Evolutionary conservation across 305 asterid species (phyloP).

Genomic region (Fraxinus sp.): DNA sequence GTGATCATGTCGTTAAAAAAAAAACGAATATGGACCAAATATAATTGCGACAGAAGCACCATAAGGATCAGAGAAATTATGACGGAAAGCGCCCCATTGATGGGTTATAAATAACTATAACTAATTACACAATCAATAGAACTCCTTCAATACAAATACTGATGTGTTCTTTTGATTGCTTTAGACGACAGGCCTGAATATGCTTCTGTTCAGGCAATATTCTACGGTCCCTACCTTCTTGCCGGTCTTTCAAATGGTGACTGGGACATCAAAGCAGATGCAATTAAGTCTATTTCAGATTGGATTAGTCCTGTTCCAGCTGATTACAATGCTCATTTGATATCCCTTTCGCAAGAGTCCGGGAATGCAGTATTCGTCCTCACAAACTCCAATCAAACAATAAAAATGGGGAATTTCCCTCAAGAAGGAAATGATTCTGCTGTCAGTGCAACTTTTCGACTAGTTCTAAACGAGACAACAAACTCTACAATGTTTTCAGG

Average conservation of each 20-base stretch:
- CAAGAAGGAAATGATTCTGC: slow-evolving; percentile 54
- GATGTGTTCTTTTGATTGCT: slow-evolving; percentile 7
- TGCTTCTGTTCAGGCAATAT: slow-evolving; percentile 59
- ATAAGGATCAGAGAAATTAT: background rate
- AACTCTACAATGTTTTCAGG: slow-evolving; percentile 9
- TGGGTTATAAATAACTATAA: background rate
- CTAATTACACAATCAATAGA: background rate
- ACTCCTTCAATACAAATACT: background rate
- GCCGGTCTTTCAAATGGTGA: slow-evolving; percentile 67
- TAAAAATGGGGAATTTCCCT: slow-evolving; percentile 45
- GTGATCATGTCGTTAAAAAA: background rate
- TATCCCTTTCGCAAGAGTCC: slow-evolving; percentile 57
- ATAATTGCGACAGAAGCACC: background rate
- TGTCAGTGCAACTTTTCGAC: slow-evolving; percentile 54
- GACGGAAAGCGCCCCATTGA: background rate
- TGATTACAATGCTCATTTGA: slow-evolving; percentile 44
- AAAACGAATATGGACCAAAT: background rate
- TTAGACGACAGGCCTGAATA: slow-evolving; percentile 70
- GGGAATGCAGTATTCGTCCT: slow-evolving; percentile 27
- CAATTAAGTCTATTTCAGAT: slow-evolving; percentile 41
- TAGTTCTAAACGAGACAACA: slow-evolving; percentile 27
- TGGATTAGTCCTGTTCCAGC: slow-evolving; percentile 63
- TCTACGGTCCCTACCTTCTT: slow-evolving; percentile 87
- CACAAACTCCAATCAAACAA: slow-evolving; percentile 35
- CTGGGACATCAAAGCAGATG: slow-evolving; percentile 53